Base-by-base conservation (phyloP, 306 rosid genomes). In the Castanea crenata region DNA sequence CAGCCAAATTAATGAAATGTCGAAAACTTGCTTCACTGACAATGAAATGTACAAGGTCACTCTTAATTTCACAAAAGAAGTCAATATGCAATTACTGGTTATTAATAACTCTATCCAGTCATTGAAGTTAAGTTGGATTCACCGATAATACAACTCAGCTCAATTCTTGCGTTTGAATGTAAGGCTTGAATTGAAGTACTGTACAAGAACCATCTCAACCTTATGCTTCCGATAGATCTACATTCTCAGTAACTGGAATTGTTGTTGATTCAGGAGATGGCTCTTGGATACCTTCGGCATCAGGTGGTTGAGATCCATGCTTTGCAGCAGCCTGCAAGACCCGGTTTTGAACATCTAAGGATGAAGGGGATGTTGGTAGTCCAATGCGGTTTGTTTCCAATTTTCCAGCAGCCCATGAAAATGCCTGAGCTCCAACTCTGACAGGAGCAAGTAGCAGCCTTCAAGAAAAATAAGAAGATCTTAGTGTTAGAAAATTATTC, bases 301-400 rank as follows among this genome's bases (percentile, higher is more conserved):
- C 97, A 9, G 96, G 87, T 23, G 98, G 99, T 76, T 95, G 92
- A 76, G 98, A 92, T 89, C 93, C 94, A 79, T 95, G 99, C 83
- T 90, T 95, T 1, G 99, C 99, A 10, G 99, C 99, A 14, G 98
- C 98, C 85, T 95, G 99, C 82, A 92, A 82, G 15, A 95, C 99
- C 78, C 99, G 86, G 83, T 82, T 95, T 78, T 91, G 97, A 76
- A 92, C 99, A 87, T 89, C 98, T 29, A 82, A 71, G n/a, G 99
- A 95, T 21, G 98, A 95, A 44, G 99, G 99, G 56, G 99, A 91
- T 18, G 99, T 95, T 15, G 98, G 96, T 49, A 95, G 80, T 63
- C 99, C 99, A 44, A 86, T 58, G 76, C 97, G 78, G 51, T 92
- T 95, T 3, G 95, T 86, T 78, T 91, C 99, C 76, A 91, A 64